phyloP scores from a whole-genome alignment of 768 basidiomycete species.

The Artomyces pyxidatus region DNA sequence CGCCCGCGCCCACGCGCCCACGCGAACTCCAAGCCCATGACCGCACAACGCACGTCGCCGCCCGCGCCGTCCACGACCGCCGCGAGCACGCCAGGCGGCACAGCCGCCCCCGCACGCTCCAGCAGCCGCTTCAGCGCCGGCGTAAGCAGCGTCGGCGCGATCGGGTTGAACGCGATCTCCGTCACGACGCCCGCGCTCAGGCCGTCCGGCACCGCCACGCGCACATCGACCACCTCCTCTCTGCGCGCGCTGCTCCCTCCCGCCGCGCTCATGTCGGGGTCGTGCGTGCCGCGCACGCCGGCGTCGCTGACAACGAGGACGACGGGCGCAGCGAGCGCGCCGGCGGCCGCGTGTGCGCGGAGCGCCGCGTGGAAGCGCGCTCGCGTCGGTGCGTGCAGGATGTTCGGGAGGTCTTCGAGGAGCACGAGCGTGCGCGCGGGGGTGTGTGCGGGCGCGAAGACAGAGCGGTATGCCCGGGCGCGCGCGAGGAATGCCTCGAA shows the following conservation, averaged over 20 bases:
- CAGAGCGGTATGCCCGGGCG: constrained; percentile 48
- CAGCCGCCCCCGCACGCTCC: constrained; percentile 24
- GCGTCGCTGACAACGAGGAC: constrained; percentile 81
- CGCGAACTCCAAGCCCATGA: constrained; percentile 89
- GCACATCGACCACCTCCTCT: constrained; percentile 53
- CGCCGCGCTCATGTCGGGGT: constrained; percentile 31
- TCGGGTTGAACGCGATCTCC: constrained; percentile 88
- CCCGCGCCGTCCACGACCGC: constrained; percentile 70
- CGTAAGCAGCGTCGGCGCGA: constrained; percentile 78
- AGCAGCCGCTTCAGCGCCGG: constrained; percentile 66
- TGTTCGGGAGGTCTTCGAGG: constrained; percentile 87
- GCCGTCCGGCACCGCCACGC: constrained; percentile 63
- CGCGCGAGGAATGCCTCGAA: constrained; percentile 71
- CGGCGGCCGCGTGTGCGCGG: constrained; percentile 40
- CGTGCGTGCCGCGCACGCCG: constrained; percentile 62
- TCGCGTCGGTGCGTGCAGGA: constrained; percentile 65
- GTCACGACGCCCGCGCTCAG: constrained; percentile 66
- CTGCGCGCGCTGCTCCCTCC: constrained; percentile 27
- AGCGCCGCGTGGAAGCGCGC: constrained; percentile 66
- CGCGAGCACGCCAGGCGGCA: constrained; percentile 63
- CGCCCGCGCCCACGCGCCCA: constrained; percentile 39
- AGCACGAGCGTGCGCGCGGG: constrained; percentile 34
- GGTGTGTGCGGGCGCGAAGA: constrained; percentile 30
- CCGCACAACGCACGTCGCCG: constrained; percentile 89
- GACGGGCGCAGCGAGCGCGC: constrained; percentile 43